A percentile compares a stretch with the other conserved stretches of the same genome.
These are phyloP conservation scores for Xylariaceae sp. DNA, from an alignment of 2,329 filamentous ascomycete genomes.

Conservation along the genomic window DNA sequence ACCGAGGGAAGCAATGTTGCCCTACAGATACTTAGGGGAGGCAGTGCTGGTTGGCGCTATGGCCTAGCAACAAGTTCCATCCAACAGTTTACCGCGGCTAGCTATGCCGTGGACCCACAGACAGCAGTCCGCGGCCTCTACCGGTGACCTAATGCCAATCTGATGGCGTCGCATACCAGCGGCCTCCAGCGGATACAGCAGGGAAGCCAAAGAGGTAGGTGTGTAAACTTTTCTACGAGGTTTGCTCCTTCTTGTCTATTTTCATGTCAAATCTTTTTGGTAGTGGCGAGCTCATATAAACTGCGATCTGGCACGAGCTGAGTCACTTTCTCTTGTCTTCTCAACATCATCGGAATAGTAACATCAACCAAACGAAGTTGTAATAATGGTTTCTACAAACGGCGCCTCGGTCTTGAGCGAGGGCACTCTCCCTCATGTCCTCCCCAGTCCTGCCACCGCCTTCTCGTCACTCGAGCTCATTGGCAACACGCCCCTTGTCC, in stretches of 20 bases:
- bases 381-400: slow-evolving; percentile 17
- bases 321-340: not conserved
- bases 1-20: too few relatives aligned
- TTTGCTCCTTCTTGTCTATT: not conserved
- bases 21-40: too few relatives aligned
- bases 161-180: slow-evolving; percentile 11
- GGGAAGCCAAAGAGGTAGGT: not conserved
- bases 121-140: not conserved
- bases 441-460: slow-evolving; percentile 33
- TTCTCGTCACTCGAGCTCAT: slow-evolving; percentile 78
- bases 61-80: too few relatives aligned
- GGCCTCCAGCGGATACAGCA: slow-evolving; percentile 14
- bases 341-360: not conserved
- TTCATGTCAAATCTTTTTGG: not conserved
- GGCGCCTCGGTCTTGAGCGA: slow-evolving; percentile 15
- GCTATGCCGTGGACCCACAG: not conserved
- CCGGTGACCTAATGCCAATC: not conserved
- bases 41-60: too few relatives aligned
- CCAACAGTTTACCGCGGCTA: not conserved
- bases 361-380: not conserved
- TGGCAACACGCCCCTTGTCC: slow-evolving; percentile 91
- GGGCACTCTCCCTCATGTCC: slow-evolving; percentile 23
- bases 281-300: not conserved
- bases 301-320: not conserved
- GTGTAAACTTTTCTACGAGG: not conserved